Percentiles rank a stretch among this genome's conserved stretches.
Evolutionary conservation across 345 rosid genomes (phyloP).

Genomic region (Boechera stricta): DNA sequence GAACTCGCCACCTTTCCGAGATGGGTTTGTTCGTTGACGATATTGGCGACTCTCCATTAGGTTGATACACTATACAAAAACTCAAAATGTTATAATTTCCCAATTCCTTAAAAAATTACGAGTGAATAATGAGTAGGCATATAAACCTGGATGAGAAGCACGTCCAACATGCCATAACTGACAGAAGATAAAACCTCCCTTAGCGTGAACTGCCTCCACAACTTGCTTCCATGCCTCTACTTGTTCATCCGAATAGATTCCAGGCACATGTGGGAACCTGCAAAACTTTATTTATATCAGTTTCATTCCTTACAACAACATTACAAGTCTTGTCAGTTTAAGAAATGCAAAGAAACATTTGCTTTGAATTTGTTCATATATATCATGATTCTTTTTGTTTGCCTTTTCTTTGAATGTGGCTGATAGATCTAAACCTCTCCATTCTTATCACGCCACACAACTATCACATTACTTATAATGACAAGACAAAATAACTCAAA

Average conservation of each 20-base stretch:
- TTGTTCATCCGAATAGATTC: conserved; percentile 81
- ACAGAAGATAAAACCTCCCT: conserved; percentile 80
- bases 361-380: neutral
- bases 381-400: neutral
- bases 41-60: conserved; percentile 70
- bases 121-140: neutral
- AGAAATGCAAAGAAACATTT: neutral
- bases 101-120: neutral
- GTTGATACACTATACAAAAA: conserved; percentile 66
- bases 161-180: conserved; percentile 97
- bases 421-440: neutral
- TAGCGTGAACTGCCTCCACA: conserved; percentile 78
- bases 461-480: neutral
- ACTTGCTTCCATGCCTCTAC: conserved; percentile 84
- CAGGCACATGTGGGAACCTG: conserved; percentile 91
- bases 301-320: neutral
- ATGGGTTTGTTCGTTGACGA: conserved; percentile 71
- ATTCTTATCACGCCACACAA: conserved; percentile 7
- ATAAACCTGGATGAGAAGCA: conserved; percentile 71
- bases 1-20: conserved; percentile 69
- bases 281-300: neutral
- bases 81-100: neutral
- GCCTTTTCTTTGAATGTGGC: neutral
- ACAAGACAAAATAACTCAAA: neutral
- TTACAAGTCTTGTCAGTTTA: neutral